A percentile compares a stretch with the other conserved stretches of the same genome.
These are phyloP conservation scores for Termitomyces sp. DNA, from an alignment of 768 basidiomycete species.

Conservation along the genomic window DNA sequence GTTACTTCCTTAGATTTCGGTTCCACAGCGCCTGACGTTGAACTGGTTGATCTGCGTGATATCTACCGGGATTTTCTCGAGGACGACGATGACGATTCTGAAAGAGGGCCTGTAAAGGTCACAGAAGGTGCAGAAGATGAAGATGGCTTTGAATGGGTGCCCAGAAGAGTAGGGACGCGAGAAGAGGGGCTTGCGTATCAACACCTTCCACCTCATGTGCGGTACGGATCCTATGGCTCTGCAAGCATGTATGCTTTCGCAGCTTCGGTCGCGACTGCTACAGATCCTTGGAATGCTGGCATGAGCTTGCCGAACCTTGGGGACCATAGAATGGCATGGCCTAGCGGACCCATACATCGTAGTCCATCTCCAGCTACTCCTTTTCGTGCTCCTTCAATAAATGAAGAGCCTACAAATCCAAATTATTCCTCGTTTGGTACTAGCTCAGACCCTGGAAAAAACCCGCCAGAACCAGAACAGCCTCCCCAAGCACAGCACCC, in stretches of 20 bases:
- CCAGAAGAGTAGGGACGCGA: slow-evolving; percentile 54
- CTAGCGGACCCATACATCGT: slow-evolving; percentile 26
- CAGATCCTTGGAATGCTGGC: slow-evolving; percentile 41
- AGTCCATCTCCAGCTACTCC: slow-evolving; percentile 33
- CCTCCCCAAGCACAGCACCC: slow-evolving; percentile 29
- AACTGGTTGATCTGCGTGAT: slow-evolving; percentile 89
- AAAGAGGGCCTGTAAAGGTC: slow-evolving; percentile 49
- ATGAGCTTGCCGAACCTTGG: slow-evolving; percentile 35
- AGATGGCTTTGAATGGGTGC: slow-evolving; percentile 84
- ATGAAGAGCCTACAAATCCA: slow-evolving; percentile 6
- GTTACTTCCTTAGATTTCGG: slow-evolving; percentile 90
- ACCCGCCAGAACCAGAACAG: slow-evolving; percentile 1
- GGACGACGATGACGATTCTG: slow-evolving; percentile 62
- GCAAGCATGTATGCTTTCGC: slow-evolving; percentile 58
- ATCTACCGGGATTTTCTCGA: slow-evolving; percentile 94
- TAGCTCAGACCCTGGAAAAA: slow-evolving; percentile 18
- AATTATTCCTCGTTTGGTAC: not conserved
- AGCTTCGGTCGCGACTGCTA: slow-evolving; percentile 40
- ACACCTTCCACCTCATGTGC: slow-evolving; percentile 70
- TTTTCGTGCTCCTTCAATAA: slow-evolving; percentile 18
- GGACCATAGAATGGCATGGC: slow-evolving; percentile 28
- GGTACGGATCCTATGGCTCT: slow-evolving; percentile 56
- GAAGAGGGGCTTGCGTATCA: slow-evolving; percentile 61
- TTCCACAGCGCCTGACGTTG: slow-evolving; percentile 74
- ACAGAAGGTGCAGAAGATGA: slow-evolving; percentile 56